Percentiles rank a stretch among this genome's conserved stretches.
phyloP scores from a whole-genome alignment of 768 basidiomycete species.

The Wakefieldia striispora region DNA sequence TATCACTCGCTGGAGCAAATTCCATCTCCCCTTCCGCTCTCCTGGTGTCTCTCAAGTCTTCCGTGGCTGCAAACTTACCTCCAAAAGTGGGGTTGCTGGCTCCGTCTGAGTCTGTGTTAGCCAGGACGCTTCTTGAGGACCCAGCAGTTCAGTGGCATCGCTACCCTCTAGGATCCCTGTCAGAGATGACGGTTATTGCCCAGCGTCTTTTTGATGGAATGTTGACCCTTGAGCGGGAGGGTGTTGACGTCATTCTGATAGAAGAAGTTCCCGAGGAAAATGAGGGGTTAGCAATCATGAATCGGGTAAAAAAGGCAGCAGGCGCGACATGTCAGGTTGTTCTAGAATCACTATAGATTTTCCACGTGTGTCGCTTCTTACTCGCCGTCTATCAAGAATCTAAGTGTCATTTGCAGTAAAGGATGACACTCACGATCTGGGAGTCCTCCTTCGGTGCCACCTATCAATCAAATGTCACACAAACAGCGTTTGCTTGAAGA shows the following conservation, averaged over 20 bases:
- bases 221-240: conserved; percentile 70
- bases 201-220: conserved; percentile 86
- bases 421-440: neutral
- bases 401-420: neutral
- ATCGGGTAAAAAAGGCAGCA: conserved; percentile 88
- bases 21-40: conserved; percentile 36
- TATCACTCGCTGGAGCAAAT: conserved; percentile 36
- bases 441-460: neutral
- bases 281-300: conserved; percentile 94
- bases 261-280: conserved; percentile 79
- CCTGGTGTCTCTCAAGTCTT: conserved; percentile 42
- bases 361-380: conserved; percentile 13
- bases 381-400: neutral
- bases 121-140: conserved; percentile 24
- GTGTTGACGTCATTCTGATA: conserved; percentile 79
- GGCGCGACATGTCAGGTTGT: conserved; percentile 45
- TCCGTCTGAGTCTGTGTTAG: conserved; percentile 53
- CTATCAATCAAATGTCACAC: neutral
- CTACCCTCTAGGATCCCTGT: conserved; percentile 48
- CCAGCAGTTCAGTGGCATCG: conserved; percentile 52
- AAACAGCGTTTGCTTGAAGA: neutral
- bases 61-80: conserved; percentile 1
- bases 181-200: conserved; percentile 67
- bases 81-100: conserved; percentile 66
- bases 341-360: conserved; percentile 11